phyloP scores from a whole-genome alignment of 306 rosid genomes.

The Canavalia ensiformis region DNA sequence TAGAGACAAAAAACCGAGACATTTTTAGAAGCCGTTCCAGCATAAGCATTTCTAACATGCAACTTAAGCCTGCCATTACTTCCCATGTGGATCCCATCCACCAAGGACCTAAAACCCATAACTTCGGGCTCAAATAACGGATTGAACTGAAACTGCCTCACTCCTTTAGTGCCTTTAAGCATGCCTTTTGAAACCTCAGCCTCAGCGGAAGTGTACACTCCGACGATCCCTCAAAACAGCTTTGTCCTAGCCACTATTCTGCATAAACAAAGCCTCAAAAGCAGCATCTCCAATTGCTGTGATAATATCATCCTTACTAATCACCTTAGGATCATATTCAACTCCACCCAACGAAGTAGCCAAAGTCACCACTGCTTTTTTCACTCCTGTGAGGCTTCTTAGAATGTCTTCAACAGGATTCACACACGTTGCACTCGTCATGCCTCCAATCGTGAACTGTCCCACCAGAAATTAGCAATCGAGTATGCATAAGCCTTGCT shows the following conservation, averaged over 20 bases:
- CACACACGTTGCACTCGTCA: conserved; percentile 97
- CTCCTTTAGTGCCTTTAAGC: conserved; percentile 67
- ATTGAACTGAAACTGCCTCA: conserved; percentile 70
- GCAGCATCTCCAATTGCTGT: conserved; percentile 88
- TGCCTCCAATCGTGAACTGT: conserved; percentile 89
- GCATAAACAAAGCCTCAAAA: conserved; percentile 77
- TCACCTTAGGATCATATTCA: conserved; percentile 71
- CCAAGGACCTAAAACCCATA: conserved; percentile 75
- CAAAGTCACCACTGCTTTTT: conserved; percentile 84
- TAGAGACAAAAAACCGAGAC: conserved; percentile 76
- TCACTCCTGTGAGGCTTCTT: conserved; percentile 71
- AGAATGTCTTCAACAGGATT: conserved; percentile 86
- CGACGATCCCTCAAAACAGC: conserved; percentile 62
- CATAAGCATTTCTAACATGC: conserved; percentile 71
- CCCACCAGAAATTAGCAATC: conserved; percentile 39
- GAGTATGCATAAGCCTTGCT: too few relatives aligned
- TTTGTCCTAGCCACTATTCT: conserved; percentile 80
- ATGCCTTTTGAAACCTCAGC: conserved; percentile 66
- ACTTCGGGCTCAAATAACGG: conserved; percentile 74
- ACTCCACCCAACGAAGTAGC: conserved; percentile 93
- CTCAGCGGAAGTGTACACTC: conserved; percentile 63
- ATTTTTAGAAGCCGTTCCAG: conserved; percentile 83
- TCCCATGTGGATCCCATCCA: conserved; percentile 72
- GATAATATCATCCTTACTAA: conserved; percentile 77
- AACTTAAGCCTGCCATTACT: conserved; percentile 69